Conservation (phyloP, 2,329 filamentous ascomycete genomes). For the Trichoderma sp. region DNA sequence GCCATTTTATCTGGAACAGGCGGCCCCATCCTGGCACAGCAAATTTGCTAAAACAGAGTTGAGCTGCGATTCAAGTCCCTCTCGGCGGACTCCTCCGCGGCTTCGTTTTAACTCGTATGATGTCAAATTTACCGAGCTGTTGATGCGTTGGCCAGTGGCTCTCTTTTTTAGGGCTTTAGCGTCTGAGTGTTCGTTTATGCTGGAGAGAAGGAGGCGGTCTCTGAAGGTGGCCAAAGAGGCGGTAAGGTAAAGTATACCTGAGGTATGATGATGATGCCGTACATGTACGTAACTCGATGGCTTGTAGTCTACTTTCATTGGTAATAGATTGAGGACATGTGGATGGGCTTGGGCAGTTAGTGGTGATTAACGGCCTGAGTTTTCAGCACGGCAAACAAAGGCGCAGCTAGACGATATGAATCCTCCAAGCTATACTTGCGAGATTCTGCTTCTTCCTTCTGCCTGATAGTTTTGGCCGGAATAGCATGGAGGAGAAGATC, state of each 20-base stretch:
- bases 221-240: neutral
- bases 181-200: conserved; percentile 5
- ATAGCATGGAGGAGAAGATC: neutral
- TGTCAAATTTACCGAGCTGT: neutral
- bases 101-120: neutral
- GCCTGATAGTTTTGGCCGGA: neutral
- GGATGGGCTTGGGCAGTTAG: neutral
- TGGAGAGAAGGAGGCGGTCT: neutral
- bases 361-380: neutral
- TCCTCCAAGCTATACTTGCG: neutral
- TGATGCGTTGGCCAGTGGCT: conserved; percentile 1
- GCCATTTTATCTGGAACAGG: conserved; percentile 15
- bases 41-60: neutral
- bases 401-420: neutral
- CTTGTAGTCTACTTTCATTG: neutral
- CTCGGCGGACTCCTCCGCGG: conserved; percentile 21
- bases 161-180: neutral
- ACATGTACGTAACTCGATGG: neutral
- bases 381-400: neutral
- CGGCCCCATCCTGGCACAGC: neutral
- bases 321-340: neutral
- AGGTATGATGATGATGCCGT: neutral
- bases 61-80: neutral
- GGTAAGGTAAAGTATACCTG: neutral
- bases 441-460: neutral